Base-by-base conservation (phyloP, 1,139 yeast genomes). In the Hyphopichia pseudoburtonii region DNA sequence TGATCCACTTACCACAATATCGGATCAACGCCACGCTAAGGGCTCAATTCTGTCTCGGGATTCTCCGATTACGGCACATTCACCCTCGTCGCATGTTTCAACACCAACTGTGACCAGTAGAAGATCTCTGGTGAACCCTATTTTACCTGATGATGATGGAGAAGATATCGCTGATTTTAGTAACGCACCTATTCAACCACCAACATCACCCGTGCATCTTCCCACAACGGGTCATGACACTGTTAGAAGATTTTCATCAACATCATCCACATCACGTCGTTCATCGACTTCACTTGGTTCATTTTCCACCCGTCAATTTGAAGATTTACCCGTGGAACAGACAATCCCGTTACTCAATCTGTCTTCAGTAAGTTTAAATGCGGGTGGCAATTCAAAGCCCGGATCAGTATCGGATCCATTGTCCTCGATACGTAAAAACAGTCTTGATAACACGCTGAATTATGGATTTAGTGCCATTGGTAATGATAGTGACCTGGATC, bases 331-430 rank as follows among this genome's bases (percentile, higher is more conserved):
- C 1, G 43, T 63, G 16, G 75, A 70, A 17, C 73, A 64, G 44
- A 63, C 67, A 2, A 52, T 69, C 21, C 77, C 76, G 9, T 51
- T 71, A 19, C 53, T 71, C 15, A 52, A 55, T 14, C 46, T 54
- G 34, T 64, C 21, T 38, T 14, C 28, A 36, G 29, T 29, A 42
- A 29, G 12, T 37, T 41, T 18, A 39, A n/a, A n/a, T n/a, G n/a
- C n/a, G n/a, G n/a, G n/a, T n/a, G n/a, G n/a, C n/a, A n/a, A n/a
- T n/a, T n/a, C n/a, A n/a, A n/a, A n/a, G n/a, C n/a, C n/a, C n/a
- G 38, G 17, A 31, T 3, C 18, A 10, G 21, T 33, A 15, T 27
- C 34, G 27, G 23, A 25, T 16, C 14, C 26, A 15, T 12, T 19
- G 9, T 7, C 10, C 23, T n/a, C n/a, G n/a, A n/a, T n/a, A n/a